Evolutionary conservation across 768 basidiomycete species (phyloP), one percentile per base, ranked within the genome.

Genomic region (Plicaturopsis crispa): DNA sequence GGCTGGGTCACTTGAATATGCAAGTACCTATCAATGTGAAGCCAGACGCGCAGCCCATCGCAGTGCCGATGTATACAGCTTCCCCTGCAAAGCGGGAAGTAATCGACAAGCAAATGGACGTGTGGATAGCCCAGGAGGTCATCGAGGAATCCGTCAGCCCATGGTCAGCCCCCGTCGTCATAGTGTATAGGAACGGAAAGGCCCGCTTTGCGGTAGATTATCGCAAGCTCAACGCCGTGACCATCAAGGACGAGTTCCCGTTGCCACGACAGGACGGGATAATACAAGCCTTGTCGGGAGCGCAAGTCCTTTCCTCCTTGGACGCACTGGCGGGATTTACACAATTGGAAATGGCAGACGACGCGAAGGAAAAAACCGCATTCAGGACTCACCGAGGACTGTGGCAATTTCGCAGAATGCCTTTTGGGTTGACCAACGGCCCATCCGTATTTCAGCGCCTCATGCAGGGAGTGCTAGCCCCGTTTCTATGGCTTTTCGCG

Each of bases 371-470:
- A n/a, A 44, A 44, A 30, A 12, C 16, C 32, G 16, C 44, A 8
- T 40, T 45, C 19, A 5, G 21, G 11, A 24, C 19, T 24, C 41
- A 33, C 34, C 10, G 28, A 39, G 23, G 33, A 31, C 12, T 47
- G 36, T 31, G 24, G 7, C 16, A 39, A 13, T 21, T 42, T 18
- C n/a, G 16, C 18, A 13, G 17, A 21, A 28, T 28, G 47, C 33
- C 22, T 38, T 33, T 35, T n/a, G 48, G 48, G 3, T 39, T 44
- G 1, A 26, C 42, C 10, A 58, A 60, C 35, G 53, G 41, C 1
- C 68, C 67, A 0, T 48, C 57, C 2, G 49, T 66, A 0, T 69
- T 69, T 39, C 69, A 70, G 36, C 34, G 62, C 14, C 45, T 66
- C 3, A 69, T 71, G 66, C 62, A 67, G 23, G 38, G 38, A 4